Percentiles rank a stretch among this genome's conserved stretches.
Conservation (phyloP, 106 monocot genomes). For the Dendrobium catenatum region DNA sequence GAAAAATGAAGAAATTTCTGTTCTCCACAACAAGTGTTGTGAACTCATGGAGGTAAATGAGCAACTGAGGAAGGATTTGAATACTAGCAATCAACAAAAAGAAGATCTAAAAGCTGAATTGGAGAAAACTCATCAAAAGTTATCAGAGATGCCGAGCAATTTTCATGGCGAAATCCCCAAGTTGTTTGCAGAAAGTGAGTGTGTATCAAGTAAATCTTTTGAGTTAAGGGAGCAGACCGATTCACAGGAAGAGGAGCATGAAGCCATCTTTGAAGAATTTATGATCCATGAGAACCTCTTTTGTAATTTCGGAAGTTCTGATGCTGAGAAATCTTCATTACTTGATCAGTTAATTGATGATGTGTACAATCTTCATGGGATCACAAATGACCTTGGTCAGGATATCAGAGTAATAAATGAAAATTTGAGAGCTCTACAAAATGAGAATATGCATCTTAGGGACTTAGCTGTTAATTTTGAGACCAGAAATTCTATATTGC, state of each 20-base stretch:
- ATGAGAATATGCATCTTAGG: constrained; percentile 42
- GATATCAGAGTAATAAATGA: constrained; percentile 25
- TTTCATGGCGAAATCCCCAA: constrained; percentile 26
- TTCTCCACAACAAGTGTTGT: constrained; percentile 29
- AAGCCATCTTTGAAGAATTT: constrained; percentile 27
- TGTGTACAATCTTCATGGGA: constrained; percentile 22
- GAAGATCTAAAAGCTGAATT: constrained; percentile 36
- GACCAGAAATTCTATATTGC: constrained; percentile 18
- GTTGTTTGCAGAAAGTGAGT: constrained; percentile 25
- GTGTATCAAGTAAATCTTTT: constrained; percentile 22
- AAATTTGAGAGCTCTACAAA: constrained; percentile 18
- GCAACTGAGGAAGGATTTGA: constrained; percentile 21
- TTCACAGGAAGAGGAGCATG: constrained; percentile 22
- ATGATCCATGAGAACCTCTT: constrained; percentile 41
- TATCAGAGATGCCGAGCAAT: constrained; percentile 13
- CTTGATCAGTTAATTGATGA: constrained; percentile 20
- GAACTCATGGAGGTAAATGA: constrained; percentile 26
- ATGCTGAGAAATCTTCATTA: constrained; percentile 29
- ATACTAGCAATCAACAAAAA: constrained; percentile 25
- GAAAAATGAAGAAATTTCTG: constrained; percentile 26
- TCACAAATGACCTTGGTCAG: constrained; percentile 26
- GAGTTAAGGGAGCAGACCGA: constrained; percentile 14
- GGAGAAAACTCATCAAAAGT: constrained; percentile 18
- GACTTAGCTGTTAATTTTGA: constrained; percentile 22
- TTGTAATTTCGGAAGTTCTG: constrained; percentile 28